Percentiles rank a stretch among this genome's conserved stretches.
Conservation (phyloP, 345 rosid species). For the Gossypium arboreum region DNA sequence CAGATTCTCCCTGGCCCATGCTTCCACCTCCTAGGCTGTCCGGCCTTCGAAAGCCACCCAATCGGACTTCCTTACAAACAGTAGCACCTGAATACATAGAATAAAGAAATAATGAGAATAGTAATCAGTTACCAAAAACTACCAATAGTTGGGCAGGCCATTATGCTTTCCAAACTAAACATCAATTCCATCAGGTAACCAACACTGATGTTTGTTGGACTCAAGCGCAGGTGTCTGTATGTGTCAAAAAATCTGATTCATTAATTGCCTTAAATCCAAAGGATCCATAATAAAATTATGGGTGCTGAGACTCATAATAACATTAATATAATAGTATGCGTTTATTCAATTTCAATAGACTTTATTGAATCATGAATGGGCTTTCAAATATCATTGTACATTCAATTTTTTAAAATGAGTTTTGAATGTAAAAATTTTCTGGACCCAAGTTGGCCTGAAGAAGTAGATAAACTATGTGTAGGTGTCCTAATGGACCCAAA, state of each 20-base stretch:
- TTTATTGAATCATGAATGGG: neutral
- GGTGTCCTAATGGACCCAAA: neutral
- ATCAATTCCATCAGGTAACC: neutral
- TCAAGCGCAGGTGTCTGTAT: neutral
- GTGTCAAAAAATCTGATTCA: neutral
- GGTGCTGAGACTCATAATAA: neutral
- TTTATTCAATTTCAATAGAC: neutral
- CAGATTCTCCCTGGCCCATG: slow-evolving; percentile 69
- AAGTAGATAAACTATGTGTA: neutral
- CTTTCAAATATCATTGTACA: neutral
- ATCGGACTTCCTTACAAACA: slow-evolving; percentile 27
- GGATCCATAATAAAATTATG: neutral
- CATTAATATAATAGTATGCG: neutral
- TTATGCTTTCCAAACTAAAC: neutral
- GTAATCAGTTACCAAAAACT: neutral
- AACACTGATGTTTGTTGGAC: neutral
- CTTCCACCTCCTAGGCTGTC: slow-evolving; percentile 52
- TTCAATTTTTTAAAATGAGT: neutral
- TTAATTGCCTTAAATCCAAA: neutral
- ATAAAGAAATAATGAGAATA: neutral
- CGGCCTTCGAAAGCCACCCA: slow-evolving; percentile 34
- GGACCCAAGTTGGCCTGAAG: neutral
- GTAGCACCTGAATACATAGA: slow-evolving; percentile 28
- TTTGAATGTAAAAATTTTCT: neutral
- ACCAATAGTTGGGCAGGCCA: neutral